Evolutionary conservation across 257 asterid genomes (phyloP).

Genomic region (Ophiorrhiza pumila): DNA sequence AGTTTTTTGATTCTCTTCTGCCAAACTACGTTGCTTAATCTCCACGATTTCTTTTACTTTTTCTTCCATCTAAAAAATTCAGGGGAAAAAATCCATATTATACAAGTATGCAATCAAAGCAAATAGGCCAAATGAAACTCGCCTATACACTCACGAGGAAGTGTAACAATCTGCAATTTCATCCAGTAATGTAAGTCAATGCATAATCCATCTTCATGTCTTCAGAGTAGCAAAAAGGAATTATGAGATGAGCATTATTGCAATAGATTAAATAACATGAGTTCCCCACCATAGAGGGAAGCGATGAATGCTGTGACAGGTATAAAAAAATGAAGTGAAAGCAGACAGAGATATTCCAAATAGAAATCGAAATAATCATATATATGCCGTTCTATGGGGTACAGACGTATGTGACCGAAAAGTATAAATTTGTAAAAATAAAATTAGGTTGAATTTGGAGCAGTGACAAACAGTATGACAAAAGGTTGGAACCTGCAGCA

Average conservation of each 20-base stretch:
- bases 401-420: too few relatives aligned
- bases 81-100: background rate
- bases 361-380: background rate
- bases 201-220: background rate
- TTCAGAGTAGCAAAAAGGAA: background rate
- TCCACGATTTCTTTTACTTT: conserved; percentile 97
- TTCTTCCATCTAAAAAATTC: conserved; percentile 72
- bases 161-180: background rate
- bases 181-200: background rate
- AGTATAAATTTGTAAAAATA: background rate
- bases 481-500: background rate
- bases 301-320: background rate
- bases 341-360: background rate
- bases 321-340: background rate
- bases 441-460: background rate
- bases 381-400: too few relatives aligned
- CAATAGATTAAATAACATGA: background rate
- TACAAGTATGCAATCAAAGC: conserved; percentile 12
- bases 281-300: background rate
- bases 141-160: background rate
- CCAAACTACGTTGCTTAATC: conserved; percentile 96
- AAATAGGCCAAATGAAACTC: conserved; percentile 7
- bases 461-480: background rate
- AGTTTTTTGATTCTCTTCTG: conserved; percentile 97
- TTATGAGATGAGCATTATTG: background rate